phyloP scores from a whole-genome alignment of 163 green algal genomes.

The Chloromonas sp. region DNA sequence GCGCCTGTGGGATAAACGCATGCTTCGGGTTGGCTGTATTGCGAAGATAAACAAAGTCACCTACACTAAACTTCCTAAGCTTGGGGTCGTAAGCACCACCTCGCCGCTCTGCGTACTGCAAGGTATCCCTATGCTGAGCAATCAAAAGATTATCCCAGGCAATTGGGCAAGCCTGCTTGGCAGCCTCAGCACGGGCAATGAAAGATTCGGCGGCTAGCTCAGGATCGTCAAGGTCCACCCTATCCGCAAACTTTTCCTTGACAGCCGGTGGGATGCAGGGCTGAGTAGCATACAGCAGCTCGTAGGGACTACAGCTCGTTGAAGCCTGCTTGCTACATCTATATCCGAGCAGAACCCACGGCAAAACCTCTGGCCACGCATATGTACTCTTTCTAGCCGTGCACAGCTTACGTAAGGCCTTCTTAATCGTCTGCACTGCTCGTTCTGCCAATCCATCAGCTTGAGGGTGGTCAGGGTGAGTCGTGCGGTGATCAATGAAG shows the following conservation, averaged over 20 bases:
- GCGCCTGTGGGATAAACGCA: not conserved
- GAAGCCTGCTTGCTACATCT: slow-evolving; percentile 17
- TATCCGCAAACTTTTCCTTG: not conserved
- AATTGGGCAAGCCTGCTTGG: not conserved
- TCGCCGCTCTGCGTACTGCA: slow-evolving; percentile 12
- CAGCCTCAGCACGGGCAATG: not conserved
- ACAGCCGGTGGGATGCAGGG: slow-evolving; percentile 19
- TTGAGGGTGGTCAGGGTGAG: slow-evolving; percentile 20
- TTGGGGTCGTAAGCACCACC: slow-evolving; percentile 11
- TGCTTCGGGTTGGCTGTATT: slow-evolving; percentile 10
- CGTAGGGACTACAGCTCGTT: slow-evolving; percentile 20
- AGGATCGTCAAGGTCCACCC: slow-evolving; percentile 12
- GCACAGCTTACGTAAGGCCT: slow-evolving; percentile 12
- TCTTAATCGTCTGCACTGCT: slow-evolving; percentile 10
- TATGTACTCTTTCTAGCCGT: not conserved
- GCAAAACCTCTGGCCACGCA: slow-evolving; percentile 14
- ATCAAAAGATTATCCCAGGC: slow-evolving; percentile 26
- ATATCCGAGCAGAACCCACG: slow-evolving; percentile 27
- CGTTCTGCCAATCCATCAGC: slow-evolving; percentile 24
- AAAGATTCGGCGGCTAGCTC: not conserved
- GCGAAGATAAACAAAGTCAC: slow-evolving; percentile 29
- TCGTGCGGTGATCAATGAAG: slow-evolving; percentile 25
- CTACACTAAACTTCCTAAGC: not conserved
- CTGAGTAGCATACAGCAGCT: slow-evolving; percentile 23
- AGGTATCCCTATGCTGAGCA: slow-evolving; percentile 34